Evolutionary conservation across 2,329 filamentous ascomycete species (phyloP), one percentile per base, ranked within the genome.

Genomic region (Aspergillus sp.): DNA sequence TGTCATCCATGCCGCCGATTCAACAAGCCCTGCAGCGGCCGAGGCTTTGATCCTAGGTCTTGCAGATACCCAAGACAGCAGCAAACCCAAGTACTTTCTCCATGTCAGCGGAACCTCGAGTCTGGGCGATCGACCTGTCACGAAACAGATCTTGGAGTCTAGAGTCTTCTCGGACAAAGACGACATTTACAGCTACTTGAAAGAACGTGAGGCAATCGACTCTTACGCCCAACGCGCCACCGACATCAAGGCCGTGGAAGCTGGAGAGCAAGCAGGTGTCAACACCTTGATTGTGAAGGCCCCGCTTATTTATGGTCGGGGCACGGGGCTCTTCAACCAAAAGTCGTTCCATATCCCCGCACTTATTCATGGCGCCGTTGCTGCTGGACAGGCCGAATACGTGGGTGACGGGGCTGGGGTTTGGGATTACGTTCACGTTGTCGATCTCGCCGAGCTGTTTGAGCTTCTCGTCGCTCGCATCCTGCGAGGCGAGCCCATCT

Each of bases 261-360:
- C 68, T 0, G 78, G 79, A 1, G 61, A 78, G 16, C 68, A 72
- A 18, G 49, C 72, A 0, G 73, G 75, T 3, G 76, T 85, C 2
- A 76, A 77, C 57, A 80, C 81, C 0, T 71, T 78, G 49, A 73
- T 82, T 51, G 70, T 84, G 49, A 81, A 80, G 74, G 71, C 75
- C 0, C 80, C 80, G 0, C 75, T 76, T 3, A 80, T 85, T 51
- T 85, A 78, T 64, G 82, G 82, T 14, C 32, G 26, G 12, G 61
- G 61, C 18, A 57, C 56, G 5, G 18, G 57, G 64, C 1, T 79
- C 80, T 6, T 72, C 69, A 55, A 62, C 31, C 14, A 32, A 16
- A 1, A 81, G 80, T 75, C 75, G 14, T 71, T 77, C 24, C 77
- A 81, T 61, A 70, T 81, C 18, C 76, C 77, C 11, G 65, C 60